Evolutionary conservation across 2,329 filamentous ascomycete genomes (phyloP).

Genomic region (Fusarium sp.): DNA sequence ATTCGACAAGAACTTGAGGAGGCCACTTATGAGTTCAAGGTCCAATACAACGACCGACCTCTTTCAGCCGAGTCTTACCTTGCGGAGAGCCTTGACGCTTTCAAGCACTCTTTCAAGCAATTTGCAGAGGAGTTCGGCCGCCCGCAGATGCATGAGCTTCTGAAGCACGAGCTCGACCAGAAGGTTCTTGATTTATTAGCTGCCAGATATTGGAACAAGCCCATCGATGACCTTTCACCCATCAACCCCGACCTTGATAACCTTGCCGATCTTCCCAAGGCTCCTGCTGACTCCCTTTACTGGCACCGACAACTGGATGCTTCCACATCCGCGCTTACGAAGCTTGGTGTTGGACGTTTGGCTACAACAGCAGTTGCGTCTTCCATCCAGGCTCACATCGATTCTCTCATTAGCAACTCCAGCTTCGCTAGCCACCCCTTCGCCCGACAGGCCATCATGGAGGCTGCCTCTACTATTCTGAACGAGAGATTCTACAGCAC

Average conservation of each 20-base stretch:
- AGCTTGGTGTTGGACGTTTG: conserved; percentile 90
- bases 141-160: conserved; percentile 84
- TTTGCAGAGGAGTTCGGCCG: conserved; percentile 91
- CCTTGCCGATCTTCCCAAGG: conserved; percentile 81
- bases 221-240: conserved; percentile 81
- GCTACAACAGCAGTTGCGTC: conserved; percentile 91
- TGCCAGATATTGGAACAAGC: conserved; percentile 97
- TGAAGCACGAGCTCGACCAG: conserved; percentile 94
- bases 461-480: conserved; percentile 88
- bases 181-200: conserved; percentile 93
- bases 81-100: conserved; percentile 91
- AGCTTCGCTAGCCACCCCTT: conserved; percentile 92
- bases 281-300: conserved; percentile 84
- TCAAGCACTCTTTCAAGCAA: conserved; percentile 97
- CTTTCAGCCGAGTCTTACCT: conserved; percentile 96
- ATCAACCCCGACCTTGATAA: conserved; percentile 74
- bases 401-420: conserved; percentile 79
- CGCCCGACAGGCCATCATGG: conserved; percentile 89
- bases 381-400: conserved; percentile 85
- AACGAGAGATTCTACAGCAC: conserved; percentile 97
- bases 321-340: conserved; percentile 88
- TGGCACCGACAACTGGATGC: conserved; percentile 96
- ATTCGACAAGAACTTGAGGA: conserved; percentile 96
- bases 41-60: conserved; percentile 97
- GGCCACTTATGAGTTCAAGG: conserved; percentile 98